phyloP scores from a whole-genome alignment of 148 eudicot genomes.

The Pharnaceum exiguum region DNA sequence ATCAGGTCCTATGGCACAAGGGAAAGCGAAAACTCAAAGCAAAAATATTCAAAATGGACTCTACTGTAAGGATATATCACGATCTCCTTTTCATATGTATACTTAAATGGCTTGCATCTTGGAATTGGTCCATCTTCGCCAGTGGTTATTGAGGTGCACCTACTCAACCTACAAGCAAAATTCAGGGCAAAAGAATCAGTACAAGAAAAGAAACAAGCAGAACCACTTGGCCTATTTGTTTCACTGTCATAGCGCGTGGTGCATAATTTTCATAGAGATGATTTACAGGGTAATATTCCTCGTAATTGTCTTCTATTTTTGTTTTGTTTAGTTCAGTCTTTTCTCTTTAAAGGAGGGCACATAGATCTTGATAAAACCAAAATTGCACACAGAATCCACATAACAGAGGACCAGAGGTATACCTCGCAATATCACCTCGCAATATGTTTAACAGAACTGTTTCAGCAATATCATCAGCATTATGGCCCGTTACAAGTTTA shows the following conservation, averaged over 20 bases:
- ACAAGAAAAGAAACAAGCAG: constrained; percentile 2
- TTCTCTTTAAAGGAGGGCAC: no score
- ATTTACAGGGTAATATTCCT: no score
- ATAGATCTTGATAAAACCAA: no score
- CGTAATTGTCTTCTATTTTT: no score
- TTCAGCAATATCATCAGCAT: constrained; percentile 98
- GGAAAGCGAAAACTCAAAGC: background rate
- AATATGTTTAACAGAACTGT: constrained; percentile 89
- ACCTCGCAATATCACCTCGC: constrained; percentile 99
- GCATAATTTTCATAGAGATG: no score
- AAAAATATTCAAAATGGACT: background rate
- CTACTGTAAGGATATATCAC: constrained; percentile 87
- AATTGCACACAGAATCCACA: background rate
- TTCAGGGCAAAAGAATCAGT: constrained; percentile 6
- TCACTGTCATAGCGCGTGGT: no score
- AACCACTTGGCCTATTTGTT: background rate
- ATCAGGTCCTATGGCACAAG: no score
- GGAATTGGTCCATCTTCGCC: constrained; percentile 99
- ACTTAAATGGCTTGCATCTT: constrained; percentile 98
- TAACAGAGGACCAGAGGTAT: constrained; percentile 5
- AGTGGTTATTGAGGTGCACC: constrained; percentile 90
- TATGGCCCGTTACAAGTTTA: constrained; percentile 94
- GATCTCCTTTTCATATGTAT: constrained; percentile 97
- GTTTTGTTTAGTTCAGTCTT: no score
- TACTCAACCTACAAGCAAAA: constrained; percentile 60